These are phyloP conservation scores for Taphrina pruni DNA, from an alignment of 1,139 yeast species.

Conservation along the genomic window DNA sequence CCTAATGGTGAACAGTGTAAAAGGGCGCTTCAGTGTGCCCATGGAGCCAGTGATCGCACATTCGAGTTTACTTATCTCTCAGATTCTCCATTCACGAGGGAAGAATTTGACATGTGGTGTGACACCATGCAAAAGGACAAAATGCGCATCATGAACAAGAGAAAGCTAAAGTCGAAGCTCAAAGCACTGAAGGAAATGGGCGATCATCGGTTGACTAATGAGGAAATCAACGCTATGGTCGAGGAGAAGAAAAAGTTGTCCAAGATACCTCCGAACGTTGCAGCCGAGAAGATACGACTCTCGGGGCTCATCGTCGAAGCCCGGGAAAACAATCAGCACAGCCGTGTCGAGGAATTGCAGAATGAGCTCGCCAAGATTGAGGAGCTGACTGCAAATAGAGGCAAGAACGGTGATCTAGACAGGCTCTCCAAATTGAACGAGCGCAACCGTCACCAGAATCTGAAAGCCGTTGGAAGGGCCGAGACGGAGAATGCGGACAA, in stretches of 20 bases:
- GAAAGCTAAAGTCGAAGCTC: conserved; percentile 70
- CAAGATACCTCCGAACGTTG: conserved; percentile 72
- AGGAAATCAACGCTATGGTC: conserved; percentile 80
- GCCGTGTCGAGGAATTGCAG: conserved; percentile 61
- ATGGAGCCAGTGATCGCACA: conserved; percentile 71
- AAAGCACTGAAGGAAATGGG: conserved; percentile 67
- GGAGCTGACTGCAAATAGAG: conserved; percentile 42
- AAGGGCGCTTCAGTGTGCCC: conserved; percentile 57
- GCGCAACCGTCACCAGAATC: conserved; percentile 82
- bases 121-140: conserved; percentile 66
- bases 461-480: conserved; percentile 76
- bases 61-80: conserved; percentile 65
- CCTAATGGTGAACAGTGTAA: conserved; percentile 42
- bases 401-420: conserved; percentile 47
- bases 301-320: conserved; percentile 81
- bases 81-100: conserved; percentile 49
- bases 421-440: conserved; percentile 70
- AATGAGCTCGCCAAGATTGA: conserved; percentile 56
- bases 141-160: conserved; percentile 65
- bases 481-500: conserved; percentile 69
- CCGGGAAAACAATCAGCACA: conserved; percentile 64
- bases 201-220: conserved; percentile 69
- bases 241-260: conserved; percentile 69
- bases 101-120: conserved; percentile 75
- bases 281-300: conserved; percentile 72